phyloP scores from a whole-genome alignment of 176 grass and related monocot genomes.

The Oryza meyeriana region DNA sequence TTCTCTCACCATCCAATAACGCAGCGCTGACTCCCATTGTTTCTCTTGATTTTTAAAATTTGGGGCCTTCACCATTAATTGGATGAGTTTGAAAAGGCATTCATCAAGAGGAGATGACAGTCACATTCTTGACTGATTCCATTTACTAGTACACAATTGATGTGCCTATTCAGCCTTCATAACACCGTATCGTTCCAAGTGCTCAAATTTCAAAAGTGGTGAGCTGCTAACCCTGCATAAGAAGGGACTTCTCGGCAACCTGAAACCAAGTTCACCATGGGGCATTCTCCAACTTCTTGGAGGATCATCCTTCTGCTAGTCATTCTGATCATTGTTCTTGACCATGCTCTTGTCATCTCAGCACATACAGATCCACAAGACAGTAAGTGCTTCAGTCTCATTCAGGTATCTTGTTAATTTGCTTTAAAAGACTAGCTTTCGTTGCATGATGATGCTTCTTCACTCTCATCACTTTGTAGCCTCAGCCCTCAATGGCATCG shows the following conservation, averaged over 20 bases:
- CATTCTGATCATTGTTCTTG: constrained; percentile 21
- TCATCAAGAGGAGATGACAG: background rate
- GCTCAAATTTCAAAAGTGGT: too few relatives aligned
- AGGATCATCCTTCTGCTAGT: background rate
- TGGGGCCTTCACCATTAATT: background rate
- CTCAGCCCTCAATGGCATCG: constrained; percentile 39
- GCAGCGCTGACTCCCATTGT: background rate
- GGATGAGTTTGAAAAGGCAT: background rate
- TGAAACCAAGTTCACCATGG: too few relatives aligned
- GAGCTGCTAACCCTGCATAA: too few relatives aligned
- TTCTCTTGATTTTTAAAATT: background rate
- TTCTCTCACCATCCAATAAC: background rate
- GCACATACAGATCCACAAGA: constrained; percentile 32
- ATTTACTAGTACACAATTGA: too few relatives aligned
- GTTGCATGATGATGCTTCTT: background rate
- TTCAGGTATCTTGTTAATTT: background rate
- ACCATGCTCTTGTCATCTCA: constrained; percentile 14
- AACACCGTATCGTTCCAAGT: too few relatives aligned
- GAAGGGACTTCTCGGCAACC: too few relatives aligned
- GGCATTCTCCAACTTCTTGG: too few relatives aligned
- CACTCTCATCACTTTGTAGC: constrained; percentile 33
- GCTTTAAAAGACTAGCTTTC: too few relatives aligned
- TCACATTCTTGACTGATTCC: background rate
- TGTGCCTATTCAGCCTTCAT: too few relatives aligned
- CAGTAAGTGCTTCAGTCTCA: constrained; percentile 3